Base-by-base conservation (phyloP, 1,284 basidiomycete species). In the Puccinia triticina region DNA sequence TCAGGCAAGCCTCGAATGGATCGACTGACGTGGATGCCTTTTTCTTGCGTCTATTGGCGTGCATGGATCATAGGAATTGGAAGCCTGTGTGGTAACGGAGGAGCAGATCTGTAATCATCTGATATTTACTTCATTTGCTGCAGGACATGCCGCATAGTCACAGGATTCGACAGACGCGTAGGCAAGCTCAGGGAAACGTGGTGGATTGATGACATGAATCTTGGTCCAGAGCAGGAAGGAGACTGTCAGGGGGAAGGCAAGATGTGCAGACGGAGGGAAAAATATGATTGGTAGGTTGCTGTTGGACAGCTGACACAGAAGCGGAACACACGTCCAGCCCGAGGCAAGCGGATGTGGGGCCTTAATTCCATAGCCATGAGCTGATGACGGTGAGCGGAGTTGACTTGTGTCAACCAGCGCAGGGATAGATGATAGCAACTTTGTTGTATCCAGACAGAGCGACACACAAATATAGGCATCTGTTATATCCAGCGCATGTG, bases 1-100 rank as follows among this genome's bases (percentile, higher is more conserved):
- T n/a, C 26, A 69, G n/a, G 66, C 40, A 69, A 76, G 74, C 74
- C 74, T 57, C 74, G 26, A 32, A 76, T 48, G 55, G 53, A 76
- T 76, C 40, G 55, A 61, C 57, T 59, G 74, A 76, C 74, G 74
- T 76, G 55, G 61, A 76, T 32, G n/a, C 29, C 32, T 48, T 2
- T 59, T 57, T 75, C 37, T 74, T 18, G n/a, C n/a, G 16, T 32
- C 18, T 76, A 12, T 32, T 61, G 55, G 74, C 74, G 16, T 76
- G 74, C 53, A 14, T 32, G 53, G 10, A 40, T 26, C 21, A 50
- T 55, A 61, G 50, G 40, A 46, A 46, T 12, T 46, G 37, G 32
- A 76, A 76, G 50, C 34, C 34, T 29, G 34, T 32, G n/a, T 67
- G 23, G 74, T 37, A 76, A 55, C 74, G 74, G 74, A 76, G 74